phyloP scores from a whole-genome alignment of 192 early-diverging fungal species.

The Coemansia sp. region DNA sequence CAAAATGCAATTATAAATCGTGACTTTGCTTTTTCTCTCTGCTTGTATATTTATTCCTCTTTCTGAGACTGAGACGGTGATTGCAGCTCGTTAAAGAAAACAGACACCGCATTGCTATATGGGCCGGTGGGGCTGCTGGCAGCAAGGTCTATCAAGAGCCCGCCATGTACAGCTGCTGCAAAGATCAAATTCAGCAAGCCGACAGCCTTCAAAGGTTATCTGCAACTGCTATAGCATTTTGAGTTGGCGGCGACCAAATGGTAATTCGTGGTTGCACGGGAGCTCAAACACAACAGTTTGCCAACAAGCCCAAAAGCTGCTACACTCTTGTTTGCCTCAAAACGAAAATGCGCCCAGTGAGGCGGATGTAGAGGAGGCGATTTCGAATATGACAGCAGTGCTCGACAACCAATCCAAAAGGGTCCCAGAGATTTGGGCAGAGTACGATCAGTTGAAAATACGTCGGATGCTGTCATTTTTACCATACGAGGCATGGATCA shows the following conservation, averaged over 20 bases:
- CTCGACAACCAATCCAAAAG: slow-evolving; percentile 11
- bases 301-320: background rate
- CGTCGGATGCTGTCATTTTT: slow-evolving; percentile 36
- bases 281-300: background rate
- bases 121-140: background rate
- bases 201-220: background rate
- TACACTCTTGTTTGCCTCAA: background rate
- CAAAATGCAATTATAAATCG: slow-evolving; percentile 5
- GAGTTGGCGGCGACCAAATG: background rate
- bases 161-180: background rate
- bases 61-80: background rate
- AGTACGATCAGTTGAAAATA: slow-evolving; percentile 49
- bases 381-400: slow-evolving; percentile 19
- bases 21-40: background rate
- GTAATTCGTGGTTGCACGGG: background rate
- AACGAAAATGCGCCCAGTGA: slow-evolving; percentile 6
- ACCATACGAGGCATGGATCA: slow-evolving; percentile 42
- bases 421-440: slow-evolving; percentile 32
- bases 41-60: background rate
- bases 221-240: background rate
- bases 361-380: slow-evolving; percentile 21
- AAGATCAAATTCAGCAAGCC: background rate
- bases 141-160: background rate
- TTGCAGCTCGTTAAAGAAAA: background rate
- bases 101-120: background rate